Percentiles rank a stretch among this genome's conserved stretches.
phyloP scores from a whole-genome alignment of 1,284 basidiomycete species.

The Microbotryum silenes-acaulis region DNA sequence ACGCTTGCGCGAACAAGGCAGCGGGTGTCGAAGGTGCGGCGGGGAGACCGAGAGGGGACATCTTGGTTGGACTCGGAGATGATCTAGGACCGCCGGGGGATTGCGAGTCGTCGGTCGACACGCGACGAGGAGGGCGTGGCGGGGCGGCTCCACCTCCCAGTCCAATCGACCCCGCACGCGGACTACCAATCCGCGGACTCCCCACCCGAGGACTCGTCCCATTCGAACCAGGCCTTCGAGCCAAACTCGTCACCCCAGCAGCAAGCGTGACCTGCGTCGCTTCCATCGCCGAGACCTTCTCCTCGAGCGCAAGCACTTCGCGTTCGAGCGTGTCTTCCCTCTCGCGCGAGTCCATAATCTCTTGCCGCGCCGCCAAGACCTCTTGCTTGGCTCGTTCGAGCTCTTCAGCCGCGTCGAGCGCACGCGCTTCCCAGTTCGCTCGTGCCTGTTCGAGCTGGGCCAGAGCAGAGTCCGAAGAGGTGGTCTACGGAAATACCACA shows the following conservation, averaged over 20 bases:
- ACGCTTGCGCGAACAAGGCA: no score
- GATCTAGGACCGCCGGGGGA: no score
- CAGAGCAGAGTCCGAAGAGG: neutral
- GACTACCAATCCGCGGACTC: no score
- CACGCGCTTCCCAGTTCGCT: constrained; percentile 12
- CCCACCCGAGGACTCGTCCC: no score
- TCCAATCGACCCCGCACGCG: no score
- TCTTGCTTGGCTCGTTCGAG: constrained; percentile 5
- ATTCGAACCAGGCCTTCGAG: no score
- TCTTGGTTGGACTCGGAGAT: no score
- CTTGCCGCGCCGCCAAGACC: neutral
- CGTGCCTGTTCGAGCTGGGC: constrained; percentile 10
- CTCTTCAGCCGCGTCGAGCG: constrained; percentile 7
- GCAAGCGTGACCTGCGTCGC: neutral
- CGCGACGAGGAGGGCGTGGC: no score
- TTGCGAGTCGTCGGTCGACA: no score
- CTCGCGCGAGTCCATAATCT: constrained; percentile 1
- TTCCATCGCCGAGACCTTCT: constrained; percentile 3
- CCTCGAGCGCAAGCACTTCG: constrained; percentile 11
- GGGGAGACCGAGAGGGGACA: no score
- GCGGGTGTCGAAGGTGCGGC: no score
- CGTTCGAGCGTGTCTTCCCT: constrained; percentile 12
- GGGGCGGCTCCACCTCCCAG: no score
- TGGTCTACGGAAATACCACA: neutral
- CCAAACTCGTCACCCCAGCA: neutral